Conservation (phyloP, 2,329 filamentous ascomycete species). For the Alternaria rosae region DNA sequence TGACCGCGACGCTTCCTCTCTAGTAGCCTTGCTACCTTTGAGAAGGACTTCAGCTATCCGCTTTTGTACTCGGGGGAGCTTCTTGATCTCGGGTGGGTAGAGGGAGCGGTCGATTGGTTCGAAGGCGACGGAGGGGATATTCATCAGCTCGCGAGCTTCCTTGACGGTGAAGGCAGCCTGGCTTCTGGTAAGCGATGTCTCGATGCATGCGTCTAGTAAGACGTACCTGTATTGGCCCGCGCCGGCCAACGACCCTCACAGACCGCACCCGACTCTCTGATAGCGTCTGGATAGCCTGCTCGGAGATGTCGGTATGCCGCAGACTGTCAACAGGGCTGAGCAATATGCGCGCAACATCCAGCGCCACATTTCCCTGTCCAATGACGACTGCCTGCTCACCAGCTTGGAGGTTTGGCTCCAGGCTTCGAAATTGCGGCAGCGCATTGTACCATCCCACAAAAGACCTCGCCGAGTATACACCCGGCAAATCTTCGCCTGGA, state of each 20-base stretch:
- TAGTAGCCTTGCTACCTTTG: slow-evolving; percentile 70
- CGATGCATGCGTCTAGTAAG: neutral
- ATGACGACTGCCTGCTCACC: slow-evolving; percentile 87
- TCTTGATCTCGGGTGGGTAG: slow-evolving; percentile 71
- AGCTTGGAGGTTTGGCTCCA: slow-evolving; percentile 75
- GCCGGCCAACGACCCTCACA: slow-evolving; percentile 86
- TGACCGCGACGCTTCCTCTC: slow-evolving; percentile 64
- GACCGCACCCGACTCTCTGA: slow-evolving; percentile 76
- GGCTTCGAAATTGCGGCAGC: slow-evolving; percentile 77
- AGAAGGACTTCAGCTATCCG: slow-evolving; percentile 81
- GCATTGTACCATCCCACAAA: slow-evolving; percentile 99
- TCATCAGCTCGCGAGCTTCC: slow-evolving; percentile 87
- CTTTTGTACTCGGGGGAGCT: slow-evolving; percentile 76
- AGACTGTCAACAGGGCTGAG: slow-evolving; percentile 77
- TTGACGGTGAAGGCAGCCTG: slow-evolving; percentile 95
- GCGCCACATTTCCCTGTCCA: slow-evolving; percentile 93
- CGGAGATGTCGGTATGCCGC: slow-evolving; percentile 85
- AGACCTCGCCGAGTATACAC: slow-evolving; percentile 85
- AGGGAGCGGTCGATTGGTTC: slow-evolving; percentile 71
- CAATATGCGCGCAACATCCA: slow-evolving; percentile 90
- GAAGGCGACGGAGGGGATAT: slow-evolving; percentile 75
- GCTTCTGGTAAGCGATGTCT: neutral
- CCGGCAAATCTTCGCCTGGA: slow-evolving; percentile 77
- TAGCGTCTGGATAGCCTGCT: slow-evolving; percentile 78
- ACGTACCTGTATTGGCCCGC: slow-evolving; percentile 83